A percentile compares a stretch with the other conserved stretches of the same genome.
These are phyloP conservation scores for Multifurca ochricompacta DNA, from an alignment of 768 basidiomycete species.

Conservation along the genomic window DNA sequence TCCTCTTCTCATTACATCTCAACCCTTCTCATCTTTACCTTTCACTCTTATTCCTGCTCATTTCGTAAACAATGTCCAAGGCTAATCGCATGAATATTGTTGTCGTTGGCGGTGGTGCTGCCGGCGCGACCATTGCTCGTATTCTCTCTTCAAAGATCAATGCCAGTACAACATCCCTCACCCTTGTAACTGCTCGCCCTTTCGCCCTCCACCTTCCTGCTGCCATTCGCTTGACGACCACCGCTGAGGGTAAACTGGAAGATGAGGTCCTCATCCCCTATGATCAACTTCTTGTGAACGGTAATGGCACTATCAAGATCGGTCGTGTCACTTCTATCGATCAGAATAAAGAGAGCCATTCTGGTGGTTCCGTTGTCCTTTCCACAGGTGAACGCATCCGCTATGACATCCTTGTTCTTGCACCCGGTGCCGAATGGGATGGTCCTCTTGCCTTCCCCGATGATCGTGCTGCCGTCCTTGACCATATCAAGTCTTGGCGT, in stretches of 20 bases:
- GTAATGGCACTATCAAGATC: conserved; percentile 15
- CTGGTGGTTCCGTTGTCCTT: conserved; percentile 9
- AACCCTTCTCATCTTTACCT: background rate
- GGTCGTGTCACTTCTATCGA: conserved; percentile 15
- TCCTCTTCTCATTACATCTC: background rate
- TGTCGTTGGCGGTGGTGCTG: conserved; percentile 52
- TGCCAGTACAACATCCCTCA: conserved; percentile 38
- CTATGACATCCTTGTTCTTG: conserved; percentile 18
- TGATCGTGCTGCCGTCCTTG: conserved; percentile 19
- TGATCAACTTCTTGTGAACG: conserved; percentile 13
- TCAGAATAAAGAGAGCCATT: background rate
- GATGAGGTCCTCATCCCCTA: conserved; percentile 13
- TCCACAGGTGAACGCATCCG: conserved; percentile 9
- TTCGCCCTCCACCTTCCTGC: conserved; percentile 46
- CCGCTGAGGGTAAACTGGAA: conserved; percentile 33
- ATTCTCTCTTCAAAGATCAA: conserved; percentile 46
- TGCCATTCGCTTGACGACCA: conserved; percentile 45
- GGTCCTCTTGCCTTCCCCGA: conserved; percentile 36
- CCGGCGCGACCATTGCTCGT: conserved; percentile 39
- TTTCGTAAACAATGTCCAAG: background rate
- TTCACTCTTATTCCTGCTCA: background rate
- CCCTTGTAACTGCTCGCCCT: conserved; percentile 46
- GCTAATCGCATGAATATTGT: conserved; percentile 30
- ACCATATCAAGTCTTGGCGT: conserved; percentile 27
- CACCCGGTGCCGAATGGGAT: conserved; percentile 13